Conservation (phyloP, 2,329 filamentous ascomycete genomes). For the Fusarium sp. region DNA sequence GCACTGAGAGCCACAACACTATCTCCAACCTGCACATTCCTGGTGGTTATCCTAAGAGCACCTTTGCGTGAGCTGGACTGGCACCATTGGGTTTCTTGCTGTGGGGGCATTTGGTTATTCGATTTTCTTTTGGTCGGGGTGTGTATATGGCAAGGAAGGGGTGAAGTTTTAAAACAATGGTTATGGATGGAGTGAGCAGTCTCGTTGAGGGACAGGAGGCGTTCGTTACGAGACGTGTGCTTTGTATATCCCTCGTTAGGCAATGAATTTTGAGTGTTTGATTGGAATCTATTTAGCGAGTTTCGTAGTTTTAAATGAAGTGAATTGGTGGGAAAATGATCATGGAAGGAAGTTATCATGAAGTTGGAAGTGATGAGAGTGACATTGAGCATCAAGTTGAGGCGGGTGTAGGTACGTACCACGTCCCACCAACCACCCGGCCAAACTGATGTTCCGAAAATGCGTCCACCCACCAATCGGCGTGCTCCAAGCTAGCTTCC, state of each 20-base stretch:
- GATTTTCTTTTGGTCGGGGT: slow-evolving; percentile 14
- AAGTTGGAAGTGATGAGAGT: background rate
- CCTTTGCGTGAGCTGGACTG: slow-evolving; percentile 59
- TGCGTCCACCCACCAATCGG: slow-evolving; percentile 29
- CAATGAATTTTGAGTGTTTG: slow-evolving; percentile 8
- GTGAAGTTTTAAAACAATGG: slow-evolving; percentile 14
- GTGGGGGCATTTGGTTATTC: slow-evolving; percentile 7
- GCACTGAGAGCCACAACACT: slow-evolving; percentile 60
- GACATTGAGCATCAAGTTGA: background rate
- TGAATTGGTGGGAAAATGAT: background rate
- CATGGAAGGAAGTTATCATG: background rate
- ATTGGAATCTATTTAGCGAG: background rate
- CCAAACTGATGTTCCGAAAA: slow-evolving; percentile 35
- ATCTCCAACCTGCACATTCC: slow-evolving; percentile 77
- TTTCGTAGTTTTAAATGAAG: background rate
- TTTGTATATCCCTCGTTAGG: slow-evolving; percentile 37
- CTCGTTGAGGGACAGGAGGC: slow-evolving; percentile 21
- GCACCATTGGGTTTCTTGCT: slow-evolving; percentile 23
- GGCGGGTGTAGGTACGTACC: background rate
- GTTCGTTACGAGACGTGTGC: slow-evolving; percentile 33
- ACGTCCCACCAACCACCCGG: slow-evolving; percentile 6
- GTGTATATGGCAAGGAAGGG: slow-evolving; percentile 12
- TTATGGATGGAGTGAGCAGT: slow-evolving; percentile 4
- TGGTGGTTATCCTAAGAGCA: slow-evolving; percentile 68
- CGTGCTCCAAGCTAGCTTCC: slow-evolving; percentile 32